phyloP scores from a whole-genome alignment of 2,329 filamentous ascomycete species.

The Fusarium sp. region DNA sequence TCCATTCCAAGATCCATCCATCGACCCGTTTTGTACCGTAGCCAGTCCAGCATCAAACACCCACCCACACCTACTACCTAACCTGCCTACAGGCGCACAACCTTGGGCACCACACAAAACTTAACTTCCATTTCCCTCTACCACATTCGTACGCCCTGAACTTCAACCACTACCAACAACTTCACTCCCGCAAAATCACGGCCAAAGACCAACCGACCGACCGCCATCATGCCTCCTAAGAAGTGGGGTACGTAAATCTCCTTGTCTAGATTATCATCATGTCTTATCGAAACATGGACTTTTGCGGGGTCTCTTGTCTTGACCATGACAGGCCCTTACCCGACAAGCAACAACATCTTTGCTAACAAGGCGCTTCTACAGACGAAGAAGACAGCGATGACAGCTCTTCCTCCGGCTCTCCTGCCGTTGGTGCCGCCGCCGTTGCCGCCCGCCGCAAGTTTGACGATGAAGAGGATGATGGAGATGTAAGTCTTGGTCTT shows the following conservation, averaged over 20 bases:
- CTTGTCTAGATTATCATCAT: slow-evolving; percentile 8
- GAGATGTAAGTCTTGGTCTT: slow-evolving; percentile 71
- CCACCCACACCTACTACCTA: slow-evolving; percentile 21
- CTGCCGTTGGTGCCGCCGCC: slow-evolving; percentile 53
- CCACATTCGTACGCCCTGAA: slow-evolving; percentile 19
- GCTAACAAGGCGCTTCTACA: slow-evolving; percentile 35
- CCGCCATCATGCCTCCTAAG: slow-evolving; percentile 57
- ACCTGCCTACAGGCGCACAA: slow-evolving; percentile 22
- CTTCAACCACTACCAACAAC: neutral
- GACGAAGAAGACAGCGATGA: slow-evolving; percentile 56
- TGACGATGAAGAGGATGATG: slow-evolving; percentile 89
- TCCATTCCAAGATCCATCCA: slow-evolving; percentile 26
- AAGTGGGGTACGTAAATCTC: slow-evolving; percentile 56
- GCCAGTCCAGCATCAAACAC: slow-evolving; percentile 29
- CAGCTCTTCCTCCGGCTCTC: slow-evolving; percentile 51
- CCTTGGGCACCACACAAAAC: slow-evolving; percentile 31
- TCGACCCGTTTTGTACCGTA: slow-evolving; percentile 40
- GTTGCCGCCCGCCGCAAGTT: slow-evolving; percentile 70
- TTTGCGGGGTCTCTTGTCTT: slow-evolving; percentile 22
- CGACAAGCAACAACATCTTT: neutral
- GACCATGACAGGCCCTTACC: slow-evolving; percentile 1
- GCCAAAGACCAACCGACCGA: slow-evolving; percentile 4
- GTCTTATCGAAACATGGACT: slow-evolving; percentile 22
- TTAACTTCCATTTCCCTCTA: slow-evolving; percentile 31
- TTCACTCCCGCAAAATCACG: slow-evolving; percentile 18